phyloP scores from a whole-genome alignment of 352 stramenopile genomes.

The Phytophthora citrophthora region DNA sequence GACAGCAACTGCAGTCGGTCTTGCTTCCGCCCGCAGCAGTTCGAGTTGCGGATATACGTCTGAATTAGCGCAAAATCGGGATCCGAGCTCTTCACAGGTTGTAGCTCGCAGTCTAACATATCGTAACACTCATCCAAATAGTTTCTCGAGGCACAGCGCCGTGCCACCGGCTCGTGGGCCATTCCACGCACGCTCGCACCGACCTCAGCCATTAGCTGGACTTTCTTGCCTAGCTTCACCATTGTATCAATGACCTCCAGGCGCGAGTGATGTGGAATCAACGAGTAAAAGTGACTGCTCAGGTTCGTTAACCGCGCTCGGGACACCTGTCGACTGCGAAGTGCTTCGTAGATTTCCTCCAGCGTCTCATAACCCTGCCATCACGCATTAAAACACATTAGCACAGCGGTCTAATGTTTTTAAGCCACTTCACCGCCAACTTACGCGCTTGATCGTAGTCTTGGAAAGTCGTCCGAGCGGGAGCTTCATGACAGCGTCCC shows the following conservation, averaged over 20 bases:
- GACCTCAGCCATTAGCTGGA: constrained; percentile 63
- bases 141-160: constrained; percentile 49
- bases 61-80: constrained; percentile 65
- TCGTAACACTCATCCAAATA: constrained; percentile 72
- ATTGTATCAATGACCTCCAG: constrained; percentile 72
- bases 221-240: constrained; percentile 67
- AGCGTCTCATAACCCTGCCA: constrained; percentile 67
- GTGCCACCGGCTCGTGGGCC: constrained; percentile 45
- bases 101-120: constrained; percentile 55
- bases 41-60: constrained; percentile 75
- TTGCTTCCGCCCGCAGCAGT: constrained; percentile 67
- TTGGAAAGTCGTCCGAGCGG: constrained; percentile 61
- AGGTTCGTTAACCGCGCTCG: constrained; percentile 48
- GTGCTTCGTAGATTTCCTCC: constrained; percentile 64
- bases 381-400: constrained; percentile 4
- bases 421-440: neutral
- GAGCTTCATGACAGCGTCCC: constrained; percentile 53
- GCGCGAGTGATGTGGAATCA: constrained; percentile 62
- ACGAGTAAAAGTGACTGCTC: constrained; percentile 73
- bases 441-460: constrained; percentile 66
- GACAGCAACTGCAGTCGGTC: constrained; percentile 57
- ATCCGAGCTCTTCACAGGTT: constrained; percentile 47
- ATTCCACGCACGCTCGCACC: constrained; percentile 49
- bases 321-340: constrained; percentile 46
- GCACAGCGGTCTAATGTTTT: neutral